Percentiles rank a stretch among this genome's conserved stretches.
phyloP scores from a whole-genome alignment of 1,284 basidiomycete genomes.

The Apiotrichum brassicae region DNA sequence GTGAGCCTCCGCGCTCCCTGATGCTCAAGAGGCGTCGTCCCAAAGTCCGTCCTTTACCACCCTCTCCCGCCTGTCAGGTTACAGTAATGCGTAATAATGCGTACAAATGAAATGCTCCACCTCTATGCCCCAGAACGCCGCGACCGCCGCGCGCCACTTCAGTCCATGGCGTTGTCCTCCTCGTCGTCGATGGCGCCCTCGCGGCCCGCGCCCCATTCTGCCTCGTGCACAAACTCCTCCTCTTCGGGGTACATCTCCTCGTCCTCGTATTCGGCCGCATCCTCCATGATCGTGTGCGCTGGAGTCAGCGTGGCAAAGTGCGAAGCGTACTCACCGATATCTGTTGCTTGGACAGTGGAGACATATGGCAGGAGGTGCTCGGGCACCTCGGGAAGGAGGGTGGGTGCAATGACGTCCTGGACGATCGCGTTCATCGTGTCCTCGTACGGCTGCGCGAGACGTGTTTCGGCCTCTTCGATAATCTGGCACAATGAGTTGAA shows the following conservation, averaged over 20 bases:
- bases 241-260: conserved; percentile 32
- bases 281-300: conserved; percentile 22
- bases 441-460: conserved; percentile 52
- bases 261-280: conserved; percentile 27
- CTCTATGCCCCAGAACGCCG: no score
- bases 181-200: conserved; percentile 41
- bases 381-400: conserved; percentile 19
- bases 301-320: conserved; percentile 1
- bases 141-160: background rate
- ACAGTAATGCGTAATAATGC: conserved; percentile 8
- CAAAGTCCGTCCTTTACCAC: no score
- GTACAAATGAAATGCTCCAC: conserved; percentile 8
- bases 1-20: no score
- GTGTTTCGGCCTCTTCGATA: conserved; percentile 80
- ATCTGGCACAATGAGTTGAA: conserved; percentile 53
- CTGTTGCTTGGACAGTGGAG: conserved; percentile 9
- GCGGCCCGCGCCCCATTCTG: conserved; percentile 36
- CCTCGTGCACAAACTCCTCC: conserved; percentile 42
- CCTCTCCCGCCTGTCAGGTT: no score
- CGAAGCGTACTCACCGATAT: conserved; percentile 7
- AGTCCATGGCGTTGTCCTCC: conserved; percentile 20
- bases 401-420: conserved; percentile 49
- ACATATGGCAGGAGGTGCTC: conserved; percentile 25
- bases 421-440: conserved; percentile 67
- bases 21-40: no score